Percentiles rank a stretch among this genome's conserved stretches.
Conservation (phyloP, 1,139 yeast species). For the Pichia sp. region DNA sequence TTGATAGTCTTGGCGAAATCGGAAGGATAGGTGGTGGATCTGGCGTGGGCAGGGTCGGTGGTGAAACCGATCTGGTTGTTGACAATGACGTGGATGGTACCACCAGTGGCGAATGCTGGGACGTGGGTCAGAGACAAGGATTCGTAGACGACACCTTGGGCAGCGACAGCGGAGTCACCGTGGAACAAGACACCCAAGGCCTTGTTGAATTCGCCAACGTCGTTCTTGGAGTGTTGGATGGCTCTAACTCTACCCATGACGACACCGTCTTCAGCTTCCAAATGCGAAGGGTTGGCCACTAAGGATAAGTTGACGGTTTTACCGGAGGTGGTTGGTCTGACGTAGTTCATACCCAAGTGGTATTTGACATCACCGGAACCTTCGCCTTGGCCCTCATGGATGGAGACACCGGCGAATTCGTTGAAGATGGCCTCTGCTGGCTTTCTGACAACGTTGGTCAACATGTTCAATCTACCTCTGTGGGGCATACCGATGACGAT, state of each 20-base stretch:
- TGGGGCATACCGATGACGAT: slow-evolving; percentile 99
- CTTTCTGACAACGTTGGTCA: slow-evolving; percentile 96
- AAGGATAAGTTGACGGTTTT: slow-evolving; percentile 90
- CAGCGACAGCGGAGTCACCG: slow-evolving; percentile 99
- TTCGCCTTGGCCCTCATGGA: slow-evolving; percentile 52
- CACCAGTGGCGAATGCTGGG: slow-evolving; percentile 97
- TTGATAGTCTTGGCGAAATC: slow-evolving; percentile 95
- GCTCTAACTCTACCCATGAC: slow-evolving; percentile 98
- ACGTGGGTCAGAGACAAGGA: slow-evolving; percentile 91
- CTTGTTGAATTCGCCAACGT: slow-evolving; percentile 74
- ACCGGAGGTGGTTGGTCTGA: slow-evolving; percentile 98
- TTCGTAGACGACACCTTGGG: slow-evolving; percentile 98
- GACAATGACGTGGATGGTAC: slow-evolving; percentile 92
- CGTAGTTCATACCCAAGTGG: slow-evolving; percentile 98
- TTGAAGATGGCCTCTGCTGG: slow-evolving; percentile 97
- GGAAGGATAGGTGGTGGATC: slow-evolving; percentile 97
- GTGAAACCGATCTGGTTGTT: slow-evolving; percentile 99
- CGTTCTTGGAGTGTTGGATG: slow-evolving; percentile 85
- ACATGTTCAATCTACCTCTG: slow-evolving; percentile 97
- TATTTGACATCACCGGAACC: slow-evolving; percentile 99
- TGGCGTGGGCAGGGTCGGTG: slow-evolving; percentile 94
- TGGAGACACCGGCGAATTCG: slow-evolving; percentile 86
- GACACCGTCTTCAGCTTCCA: slow-evolving; percentile 98
- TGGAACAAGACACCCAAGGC: slow-evolving; percentile 91
- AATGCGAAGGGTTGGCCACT: slow-evolving; percentile 98